phyloP scores from a whole-genome alignment of 352 stramenopile species.

The Elongisporangium anandrum region DNA sequence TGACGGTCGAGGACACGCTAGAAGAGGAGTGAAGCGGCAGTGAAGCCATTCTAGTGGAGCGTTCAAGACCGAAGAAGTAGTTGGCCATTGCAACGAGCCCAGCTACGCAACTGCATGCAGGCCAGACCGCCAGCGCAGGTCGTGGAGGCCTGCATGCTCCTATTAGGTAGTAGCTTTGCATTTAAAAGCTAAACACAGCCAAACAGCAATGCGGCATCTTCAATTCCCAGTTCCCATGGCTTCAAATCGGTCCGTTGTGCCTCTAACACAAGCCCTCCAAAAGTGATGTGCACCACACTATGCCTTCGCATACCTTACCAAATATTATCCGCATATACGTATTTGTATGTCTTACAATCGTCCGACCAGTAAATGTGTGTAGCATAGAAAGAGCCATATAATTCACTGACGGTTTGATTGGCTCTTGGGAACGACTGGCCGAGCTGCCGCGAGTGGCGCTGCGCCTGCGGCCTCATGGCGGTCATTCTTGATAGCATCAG shows the following conservation, averaged over 20 bases:
- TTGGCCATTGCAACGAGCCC: not conserved
- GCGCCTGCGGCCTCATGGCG: slow-evolving; percentile 4
- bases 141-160: not conserved
- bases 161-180: not conserved
- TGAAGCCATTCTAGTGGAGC: not conserved
- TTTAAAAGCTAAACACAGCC: not conserved
- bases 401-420: slow-evolving; percentile 3
- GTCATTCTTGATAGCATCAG: slow-evolving; percentile 29
- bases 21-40: slow-evolving; percentile 21
- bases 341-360: slow-evolving; percentile 5
- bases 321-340: slow-evolving; percentile 10
- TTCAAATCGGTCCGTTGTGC: not conserved
- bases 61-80: not conserved
- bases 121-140: not conserved
- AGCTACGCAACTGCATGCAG: not conserved
- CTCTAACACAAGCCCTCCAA: not conserved
- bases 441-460: not conserved
- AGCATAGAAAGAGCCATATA: slow-evolving; percentile 3
- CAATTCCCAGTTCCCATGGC: not conserved
- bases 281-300: slow-evolving; percentile 10
- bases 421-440: slow-evolving; percentile 13
- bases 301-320: not conserved
- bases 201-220: not conserved
- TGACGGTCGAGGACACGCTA: slow-evolving; percentile 55
- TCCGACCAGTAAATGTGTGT: not conserved